phyloP scores from a whole-genome alignment of 805 yeast species.

The Schwanniomyces polymorphus region DNA sequence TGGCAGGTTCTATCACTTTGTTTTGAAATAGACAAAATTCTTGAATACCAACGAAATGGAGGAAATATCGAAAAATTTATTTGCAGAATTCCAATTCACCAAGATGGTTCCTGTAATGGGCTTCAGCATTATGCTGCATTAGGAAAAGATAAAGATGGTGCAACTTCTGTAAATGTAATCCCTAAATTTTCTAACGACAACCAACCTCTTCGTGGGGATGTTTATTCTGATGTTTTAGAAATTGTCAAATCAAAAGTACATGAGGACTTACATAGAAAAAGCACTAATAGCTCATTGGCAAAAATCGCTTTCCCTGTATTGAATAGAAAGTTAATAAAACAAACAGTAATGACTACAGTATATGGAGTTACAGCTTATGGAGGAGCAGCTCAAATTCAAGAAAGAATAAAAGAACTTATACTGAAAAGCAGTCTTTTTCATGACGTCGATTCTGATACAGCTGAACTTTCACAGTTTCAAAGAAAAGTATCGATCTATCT shows the following conservation, averaged over 20 bases:
- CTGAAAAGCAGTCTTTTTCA: slow-evolving; percentile 6
- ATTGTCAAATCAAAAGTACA: slow-evolving; percentile 18
- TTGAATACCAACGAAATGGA: slow-evolving; percentile 13
- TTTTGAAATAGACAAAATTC: slow-evolving; percentile 24
- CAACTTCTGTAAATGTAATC: slow-evolving; percentile 36
- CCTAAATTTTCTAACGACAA: slow-evolving; percentile 10
- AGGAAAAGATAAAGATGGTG: slow-evolving; percentile 37
- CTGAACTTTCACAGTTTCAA: background rate
- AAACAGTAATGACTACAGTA: slow-evolving; percentile 46
- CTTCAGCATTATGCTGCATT: slow-evolving; percentile 47
- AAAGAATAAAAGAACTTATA: slow-evolving; percentile 20
- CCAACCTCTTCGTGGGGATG: slow-evolving; percentile 23
- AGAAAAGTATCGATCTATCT: slow-evolving; percentile 13
- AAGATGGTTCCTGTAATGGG: slow-evolving; percentile 48
- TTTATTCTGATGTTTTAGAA: slow-evolving; percentile 31
- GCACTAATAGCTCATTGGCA: slow-evolving; percentile 10
- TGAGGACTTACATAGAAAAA: background rate
- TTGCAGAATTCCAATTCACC: slow-evolving; percentile 38
- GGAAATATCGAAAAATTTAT: slow-evolving; percentile 18
- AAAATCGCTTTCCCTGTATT: slow-evolving; percentile 15
- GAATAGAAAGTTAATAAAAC: slow-evolving; percentile 35
- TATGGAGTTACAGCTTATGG: slow-evolving; percentile 44
- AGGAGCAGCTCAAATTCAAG: slow-evolving; percentile 31
- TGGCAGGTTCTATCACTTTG: slow-evolving; percentile 40
- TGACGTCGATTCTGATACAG: background rate